phyloP scores from a whole-genome alignment of 768 basidiomycete genomes.

The Mycena olivaceomarginata region DNA sequence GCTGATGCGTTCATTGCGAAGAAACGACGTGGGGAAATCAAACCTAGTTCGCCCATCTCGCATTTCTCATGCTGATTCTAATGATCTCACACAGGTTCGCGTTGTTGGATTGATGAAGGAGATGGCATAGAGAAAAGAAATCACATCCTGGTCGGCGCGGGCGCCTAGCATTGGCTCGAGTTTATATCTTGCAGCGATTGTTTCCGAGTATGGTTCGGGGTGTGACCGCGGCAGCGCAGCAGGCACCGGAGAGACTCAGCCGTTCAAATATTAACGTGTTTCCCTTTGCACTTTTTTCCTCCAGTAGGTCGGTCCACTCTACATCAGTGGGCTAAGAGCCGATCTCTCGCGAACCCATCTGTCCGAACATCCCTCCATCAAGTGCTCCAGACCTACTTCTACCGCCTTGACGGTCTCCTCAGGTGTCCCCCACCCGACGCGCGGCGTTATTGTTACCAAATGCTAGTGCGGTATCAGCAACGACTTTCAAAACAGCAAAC shows the following conservation, averaged over 20 bases:
- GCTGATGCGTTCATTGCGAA: conserved; percentile 18
- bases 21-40: conserved; percentile 22
- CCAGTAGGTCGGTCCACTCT: background rate
- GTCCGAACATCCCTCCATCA: conserved; percentile 31
- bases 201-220: no score
- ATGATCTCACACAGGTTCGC: conserved; percentile 6
- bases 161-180: no score
- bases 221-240: no score
- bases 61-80: background rate
- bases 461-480: conserved; percentile 5
- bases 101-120: conserved; percentile 20
- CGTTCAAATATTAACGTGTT: no score
- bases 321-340: conserved; percentile 32
- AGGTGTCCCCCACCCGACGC: conserved; percentile 32
- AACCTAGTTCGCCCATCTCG: background rate
- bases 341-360: conserved; percentile 36
- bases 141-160: no score
- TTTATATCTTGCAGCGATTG: no score
- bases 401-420: conserved; percentile 36
- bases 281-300: no score
- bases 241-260: no score
- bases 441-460: conserved; percentile 27
- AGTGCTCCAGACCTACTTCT: conserved; percentile 25
- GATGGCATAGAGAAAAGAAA: no score
- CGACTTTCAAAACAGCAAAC: background rate